These are phyloP conservation scores for Nigrograna mackinnonii DNA, from an alignment of 2,329 filamentous ascomycete genomes.

Conservation along the genomic window DNA sequence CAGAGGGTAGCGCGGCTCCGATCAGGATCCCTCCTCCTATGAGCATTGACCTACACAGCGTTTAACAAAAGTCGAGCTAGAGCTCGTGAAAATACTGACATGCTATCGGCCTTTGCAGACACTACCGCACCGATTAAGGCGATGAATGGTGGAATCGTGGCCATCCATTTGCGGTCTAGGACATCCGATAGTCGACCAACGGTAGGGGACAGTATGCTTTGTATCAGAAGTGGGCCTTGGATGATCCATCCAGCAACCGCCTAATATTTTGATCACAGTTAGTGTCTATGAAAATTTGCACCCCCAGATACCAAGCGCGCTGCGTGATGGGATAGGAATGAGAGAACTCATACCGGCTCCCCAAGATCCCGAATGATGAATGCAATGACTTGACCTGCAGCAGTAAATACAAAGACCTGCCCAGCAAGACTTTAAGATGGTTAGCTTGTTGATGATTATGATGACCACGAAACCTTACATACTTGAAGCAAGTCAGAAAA, in stretches of 20 bases:
- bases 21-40: slow-evolving; percentile 63
- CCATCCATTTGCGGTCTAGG: slow-evolving; percentile 58
- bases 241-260: slow-evolving; percentile 60
- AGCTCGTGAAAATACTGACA: too few relatives aligned
- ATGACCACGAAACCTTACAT: slow-evolving; percentile 8
- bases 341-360: slow-evolving; percentile 34
- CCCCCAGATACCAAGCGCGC: neutral
- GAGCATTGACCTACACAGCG: slow-evolving; percentile 58
- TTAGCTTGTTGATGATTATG: neutral
- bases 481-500: slow-evolving; percentile 55
- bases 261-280: slow-evolving; percentile 1
- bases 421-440: slow-evolving; percentile 46
- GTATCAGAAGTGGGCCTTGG: slow-evolving; percentile 61
- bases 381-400: slow-evolving; percentile 59
- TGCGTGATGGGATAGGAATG: too few relatives aligned
- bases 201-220: slow-evolving; percentile 59
- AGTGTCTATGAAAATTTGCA: neutral
- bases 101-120: slow-evolving; percentile 57
- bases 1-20: slow-evolving; percentile 57
- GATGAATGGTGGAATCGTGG: slow-evolving; percentile 56
- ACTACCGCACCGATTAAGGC: slow-evolving; percentile 59
- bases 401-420: slow-evolving; percentile 60
- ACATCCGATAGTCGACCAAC: slow-evolving; percentile 62
- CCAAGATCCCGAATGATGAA: slow-evolving; percentile 61
- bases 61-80: too few relatives aligned